Percentiles rank a stretch among this genome's conserved stretches.
Conservation (phyloP, 345 rosid genomes). For the Brassica nigra region DNA sequence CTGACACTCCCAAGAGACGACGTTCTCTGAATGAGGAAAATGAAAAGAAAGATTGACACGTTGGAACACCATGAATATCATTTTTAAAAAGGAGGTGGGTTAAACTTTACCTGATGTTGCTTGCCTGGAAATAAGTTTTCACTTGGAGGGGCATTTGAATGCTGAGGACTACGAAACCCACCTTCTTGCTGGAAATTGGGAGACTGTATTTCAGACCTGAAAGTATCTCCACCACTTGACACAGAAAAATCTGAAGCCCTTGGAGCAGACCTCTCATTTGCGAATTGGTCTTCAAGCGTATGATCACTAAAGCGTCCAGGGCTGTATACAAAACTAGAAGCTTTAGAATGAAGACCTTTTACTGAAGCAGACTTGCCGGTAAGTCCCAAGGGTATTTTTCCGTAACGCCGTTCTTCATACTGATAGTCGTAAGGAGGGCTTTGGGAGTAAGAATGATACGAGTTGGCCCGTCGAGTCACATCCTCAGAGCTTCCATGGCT, state of each 20-base stretch:
- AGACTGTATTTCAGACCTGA: conserved; percentile 64
- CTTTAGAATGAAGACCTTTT: conserved; percentile 60
- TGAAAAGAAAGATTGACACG: background rate
- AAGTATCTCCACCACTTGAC: conserved; percentile 79
- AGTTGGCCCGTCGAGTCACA: conserved; percentile 80
- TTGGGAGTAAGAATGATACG: conserved; percentile 96
- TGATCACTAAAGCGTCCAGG: conserved; percentile 71
- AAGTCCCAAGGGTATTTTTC: conserved; percentile 63
- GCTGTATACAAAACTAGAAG: conserved; percentile 75
- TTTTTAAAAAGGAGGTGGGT: conserved; percentile 9
- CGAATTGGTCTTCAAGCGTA: conserved; percentile 72
- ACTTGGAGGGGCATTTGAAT: conserved; percentile 45
- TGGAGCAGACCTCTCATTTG: conserved; percentile 81
- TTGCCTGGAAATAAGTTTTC: conserved; percentile 54
- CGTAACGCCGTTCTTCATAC: conserved; percentile 87
- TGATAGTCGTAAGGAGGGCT: conserved; percentile 99
- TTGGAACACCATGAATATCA: conserved; percentile 15
- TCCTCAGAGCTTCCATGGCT: conserved; percentile 58
- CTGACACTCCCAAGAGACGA: conserved; percentile 70
- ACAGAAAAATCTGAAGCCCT: conserved; percentile 81
- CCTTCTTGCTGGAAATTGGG: conserved; percentile 68
- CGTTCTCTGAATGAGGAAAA: conserved; percentile 61
- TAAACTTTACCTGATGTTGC: conserved; percentile 34
- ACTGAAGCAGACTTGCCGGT: conserved; percentile 94
- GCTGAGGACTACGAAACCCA: conserved; percentile 66